These are phyloP conservation scores for Leptomonas pyrrhocoris DNA, from an alignment of 208 protist species.

Conservation along the genomic window DNA sequence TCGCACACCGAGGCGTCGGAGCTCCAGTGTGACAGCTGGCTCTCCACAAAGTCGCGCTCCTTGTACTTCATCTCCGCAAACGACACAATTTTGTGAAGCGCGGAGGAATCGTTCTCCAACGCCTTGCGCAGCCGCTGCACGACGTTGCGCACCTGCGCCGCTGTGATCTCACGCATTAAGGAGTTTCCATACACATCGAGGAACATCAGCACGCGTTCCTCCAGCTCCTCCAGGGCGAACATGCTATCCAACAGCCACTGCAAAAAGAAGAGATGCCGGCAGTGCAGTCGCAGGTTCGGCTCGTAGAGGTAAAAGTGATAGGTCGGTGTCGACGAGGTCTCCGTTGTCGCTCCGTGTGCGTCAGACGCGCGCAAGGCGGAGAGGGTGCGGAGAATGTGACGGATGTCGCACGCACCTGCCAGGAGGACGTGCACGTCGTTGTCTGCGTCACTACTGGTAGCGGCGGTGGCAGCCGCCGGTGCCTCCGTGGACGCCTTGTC, in stretches of 20 bases:
- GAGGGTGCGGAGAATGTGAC: constrained; percentile 86
- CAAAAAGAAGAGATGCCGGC: constrained; percentile 89
- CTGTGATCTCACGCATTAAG: constrained; percentile 74
- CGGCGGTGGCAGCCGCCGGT: neutral
- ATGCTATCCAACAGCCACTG: constrained; percentile 92
- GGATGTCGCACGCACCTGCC: constrained; percentile 76
- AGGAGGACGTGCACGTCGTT: constrained; percentile 61
- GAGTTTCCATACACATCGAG: constrained; percentile 88
- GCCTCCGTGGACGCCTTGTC: neutral
- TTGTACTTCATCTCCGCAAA: constrained; percentile 88
- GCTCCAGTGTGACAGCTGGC: constrained; percentile 81
- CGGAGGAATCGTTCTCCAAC: constrained; percentile 37
- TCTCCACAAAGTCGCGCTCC: constrained; percentile 86
- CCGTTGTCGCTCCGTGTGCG: neutral
- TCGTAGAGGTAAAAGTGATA: constrained; percentile 92
- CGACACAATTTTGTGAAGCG: constrained; percentile 43
- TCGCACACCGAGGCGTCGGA: constrained; percentile 57
- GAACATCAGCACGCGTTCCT: constrained; percentile 92
- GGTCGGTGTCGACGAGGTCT: constrained; percentile 1
- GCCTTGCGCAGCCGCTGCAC: constrained; percentile 58
- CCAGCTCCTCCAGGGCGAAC: constrained; percentile 83
- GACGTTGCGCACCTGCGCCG: constrained; percentile 73
- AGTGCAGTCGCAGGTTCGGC: constrained; percentile 84
- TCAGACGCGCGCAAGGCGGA: constrained; percentile 49
- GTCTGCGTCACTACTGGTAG: neutral